Evolutionary conservation across 2,329 filamentous ascomycete species (phyloP).

Genomic region (Fusarium clavum): DNA sequence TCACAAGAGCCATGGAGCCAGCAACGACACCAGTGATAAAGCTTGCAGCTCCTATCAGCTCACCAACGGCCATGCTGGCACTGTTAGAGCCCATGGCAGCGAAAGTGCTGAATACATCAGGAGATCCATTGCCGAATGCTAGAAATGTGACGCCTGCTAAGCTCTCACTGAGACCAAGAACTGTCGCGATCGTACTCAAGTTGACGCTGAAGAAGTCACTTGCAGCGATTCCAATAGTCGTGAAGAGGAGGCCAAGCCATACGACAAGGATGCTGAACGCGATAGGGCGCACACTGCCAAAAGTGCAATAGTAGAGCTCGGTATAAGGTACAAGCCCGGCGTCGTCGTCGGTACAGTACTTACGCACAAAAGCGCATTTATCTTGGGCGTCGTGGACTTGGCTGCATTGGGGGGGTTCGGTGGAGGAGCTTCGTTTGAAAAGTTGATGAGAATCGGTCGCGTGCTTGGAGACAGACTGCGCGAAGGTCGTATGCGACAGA

Average conservation of each 20-base stretch:
- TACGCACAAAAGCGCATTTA: constrained; percentile 86
- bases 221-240: constrained; percentile 95
- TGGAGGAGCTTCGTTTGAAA: constrained; percentile 43
- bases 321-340: constrained; percentile 91
- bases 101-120: constrained; percentile 98
- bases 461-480: constrained; percentile 19
- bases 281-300: constrained; percentile 75
- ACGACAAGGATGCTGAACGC: constrained; percentile 82
- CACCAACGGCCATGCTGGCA: constrained; percentile 94
- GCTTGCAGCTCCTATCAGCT: constrained; percentile 91
- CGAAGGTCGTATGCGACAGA: constrained; percentile 47
- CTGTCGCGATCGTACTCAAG: constrained; percentile 87
- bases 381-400: constrained; percentile 81
- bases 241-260: constrained; percentile 93
- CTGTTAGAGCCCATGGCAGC: constrained; percentile 97
- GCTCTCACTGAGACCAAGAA: constrained; percentile 94
- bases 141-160: constrained; percentile 96
- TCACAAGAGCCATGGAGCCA: constrained; percentile 96
- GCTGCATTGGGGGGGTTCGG: constrained; percentile 70
- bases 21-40: constrained; percentile 98
- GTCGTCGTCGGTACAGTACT: constrained; percentile 88
- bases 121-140: constrained; percentile 96
- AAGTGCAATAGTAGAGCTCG: constrained; percentile 87
- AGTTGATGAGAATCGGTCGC: constrained; percentile 28
- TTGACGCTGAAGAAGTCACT: constrained; percentile 99